A percentile compares a stretch with the other conserved stretches of the same genome.
Evolutionary conservation across 1,139 yeast species (phyloP).

Genomic region (Geotrichum fermentans): DNA sequence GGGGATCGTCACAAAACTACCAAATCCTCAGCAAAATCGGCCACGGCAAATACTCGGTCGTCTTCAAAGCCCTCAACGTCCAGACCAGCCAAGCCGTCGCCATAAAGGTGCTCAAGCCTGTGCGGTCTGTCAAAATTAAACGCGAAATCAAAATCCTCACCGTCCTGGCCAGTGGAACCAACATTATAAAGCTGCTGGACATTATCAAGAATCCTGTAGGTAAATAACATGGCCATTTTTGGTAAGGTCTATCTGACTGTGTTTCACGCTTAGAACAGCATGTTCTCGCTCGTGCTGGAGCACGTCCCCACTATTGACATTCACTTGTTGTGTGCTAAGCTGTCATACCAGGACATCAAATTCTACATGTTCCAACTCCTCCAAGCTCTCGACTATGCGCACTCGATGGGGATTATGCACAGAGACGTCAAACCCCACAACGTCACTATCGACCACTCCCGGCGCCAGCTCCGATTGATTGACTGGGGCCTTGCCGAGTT

Average conservation of each 20-base stretch:
- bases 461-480: conserved; percentile 62
- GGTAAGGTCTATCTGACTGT: too few relatives aligned
- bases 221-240: too few relatives aligned
- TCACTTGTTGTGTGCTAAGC: conserved; percentile 77
- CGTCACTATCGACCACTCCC: conserved; percentile 86
- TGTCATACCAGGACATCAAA: conserved; percentile 69
- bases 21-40: conserved; percentile 86
- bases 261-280: conserved; percentile 59
- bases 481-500: conserved; percentile 98
- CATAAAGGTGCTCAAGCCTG: conserved; percentile 89
- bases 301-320: conserved; percentile 80
- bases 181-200: conserved; percentile 68
- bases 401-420: conserved; percentile 94
- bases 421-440: conserved; percentile 96
- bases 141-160: conserved; percentile 85
- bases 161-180: conserved; percentile 76
- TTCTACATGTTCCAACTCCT: conserved; percentile 81
- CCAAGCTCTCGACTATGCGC: conserved; percentile 81
- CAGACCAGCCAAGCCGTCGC: conserved; percentile 42
- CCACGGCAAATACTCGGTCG: conserved; percentile 92
- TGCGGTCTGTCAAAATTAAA: conserved; percentile 84
- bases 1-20: conserved; percentile 64
- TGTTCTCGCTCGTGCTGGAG: conserved; percentile 88
- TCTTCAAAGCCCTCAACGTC: conserved; percentile 63
- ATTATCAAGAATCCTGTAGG: conserved; percentile 58